Percentiles rank a stretch among this genome's conserved stretches.
phyloP scores from a whole-genome alignment of 306 rosid species.

The Carpinus fangiana region DNA sequence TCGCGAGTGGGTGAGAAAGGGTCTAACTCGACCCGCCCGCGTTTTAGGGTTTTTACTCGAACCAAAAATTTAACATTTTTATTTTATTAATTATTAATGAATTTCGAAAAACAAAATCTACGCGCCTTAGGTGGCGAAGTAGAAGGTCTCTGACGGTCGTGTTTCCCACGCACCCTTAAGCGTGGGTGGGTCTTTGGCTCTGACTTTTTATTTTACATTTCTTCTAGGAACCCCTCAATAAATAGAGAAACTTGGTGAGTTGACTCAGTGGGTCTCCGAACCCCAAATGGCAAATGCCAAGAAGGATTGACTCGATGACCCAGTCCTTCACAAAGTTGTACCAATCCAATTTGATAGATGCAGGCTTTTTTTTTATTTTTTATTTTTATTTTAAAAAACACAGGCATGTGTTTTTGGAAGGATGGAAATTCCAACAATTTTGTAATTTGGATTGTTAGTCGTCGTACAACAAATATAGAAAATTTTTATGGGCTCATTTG shows the following conservation, averaged over 20 bases:
- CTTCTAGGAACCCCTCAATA: too few species aligned
- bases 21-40: constrained; percentile 78
- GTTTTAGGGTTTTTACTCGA: constrained; percentile 31
- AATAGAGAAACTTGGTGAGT: neutral
- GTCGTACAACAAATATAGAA: too few species aligned
- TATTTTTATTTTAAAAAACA: too few species aligned
- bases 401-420: too few species aligned
- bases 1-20: constrained; percentile 55
- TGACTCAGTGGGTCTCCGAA: constrained; percentile 15
- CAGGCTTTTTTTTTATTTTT: too few species aligned
- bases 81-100: neutral
- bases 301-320: neutral
- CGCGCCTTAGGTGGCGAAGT: neutral
- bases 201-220: too few species aligned
- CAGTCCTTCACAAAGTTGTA: neutral
- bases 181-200: neutral
- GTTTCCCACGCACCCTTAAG: neutral
- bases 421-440: too few species aligned
- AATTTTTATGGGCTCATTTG: too few species aligned
- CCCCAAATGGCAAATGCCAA: neutral
- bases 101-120: neutral
- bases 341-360: neutral
- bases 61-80: neutral
- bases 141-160: neutral
- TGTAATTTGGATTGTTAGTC: too few species aligned